phyloP scores from a whole-genome alignment of 495 filamentous ascomycete species.

The Penicillium turbatum region DNA sequence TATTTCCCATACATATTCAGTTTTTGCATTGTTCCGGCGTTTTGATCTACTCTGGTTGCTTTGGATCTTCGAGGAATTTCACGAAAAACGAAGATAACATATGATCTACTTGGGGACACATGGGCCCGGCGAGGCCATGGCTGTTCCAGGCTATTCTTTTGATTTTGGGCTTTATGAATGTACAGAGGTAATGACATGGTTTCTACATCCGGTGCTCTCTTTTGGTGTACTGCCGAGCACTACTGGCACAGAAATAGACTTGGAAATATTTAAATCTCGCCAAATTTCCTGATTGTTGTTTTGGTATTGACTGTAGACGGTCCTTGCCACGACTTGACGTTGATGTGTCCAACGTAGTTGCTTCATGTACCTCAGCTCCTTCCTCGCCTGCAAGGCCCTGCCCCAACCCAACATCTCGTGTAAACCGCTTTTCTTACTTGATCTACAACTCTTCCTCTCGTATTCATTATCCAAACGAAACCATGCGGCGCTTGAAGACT shows the following conservation, averaged over 20 bases:
- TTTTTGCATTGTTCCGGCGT: slow-evolving; percentile 41
- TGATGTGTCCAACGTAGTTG: neutral
- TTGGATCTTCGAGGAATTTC: slow-evolving; percentile 1
- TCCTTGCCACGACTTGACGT: neutral
- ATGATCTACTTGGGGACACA: neutral
- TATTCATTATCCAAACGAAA: slow-evolving; percentile 1
- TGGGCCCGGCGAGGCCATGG: neutral
- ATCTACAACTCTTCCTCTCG: slow-evolving; percentile 1
- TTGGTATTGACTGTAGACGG: neutral
- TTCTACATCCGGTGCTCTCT: slow-evolving; percentile 9
- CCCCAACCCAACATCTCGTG: neutral
- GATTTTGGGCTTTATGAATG: slow-evolving; percentile 18
- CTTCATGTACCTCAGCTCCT: neutral
- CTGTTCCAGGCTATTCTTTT: slow-evolving; percentile 3
- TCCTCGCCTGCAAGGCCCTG: neutral
- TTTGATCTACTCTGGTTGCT: slow-evolving; percentile 19
- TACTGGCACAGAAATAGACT: slow-evolving; percentile 31
- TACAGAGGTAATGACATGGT: slow-evolving; percentile 34
- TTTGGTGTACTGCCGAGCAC: slow-evolving; percentile 9
- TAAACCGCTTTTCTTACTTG: slow-evolving; percentile 4
- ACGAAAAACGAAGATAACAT: neutral
- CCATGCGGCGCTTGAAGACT: slow-evolving; percentile 16
- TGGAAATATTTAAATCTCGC: slow-evolving; percentile 11
- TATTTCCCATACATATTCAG: slow-evolving; percentile 22
- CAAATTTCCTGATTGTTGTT: neutral